Conservation (phyloP, 495 filamentous ascomycete species). For the Cercophora samala region DNA sequence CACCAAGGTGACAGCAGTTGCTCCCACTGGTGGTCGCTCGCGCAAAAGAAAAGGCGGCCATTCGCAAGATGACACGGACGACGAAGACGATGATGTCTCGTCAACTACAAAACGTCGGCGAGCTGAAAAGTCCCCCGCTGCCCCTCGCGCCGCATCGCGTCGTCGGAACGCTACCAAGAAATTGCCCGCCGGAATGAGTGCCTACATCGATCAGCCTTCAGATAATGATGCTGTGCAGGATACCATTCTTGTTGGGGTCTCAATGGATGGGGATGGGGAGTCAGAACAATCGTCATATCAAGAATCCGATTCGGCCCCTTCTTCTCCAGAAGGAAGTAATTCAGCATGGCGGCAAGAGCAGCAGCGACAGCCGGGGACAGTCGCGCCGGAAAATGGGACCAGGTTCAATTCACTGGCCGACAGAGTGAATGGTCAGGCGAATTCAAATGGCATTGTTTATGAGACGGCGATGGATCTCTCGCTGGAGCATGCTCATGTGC, state of each 20-base stretch:
- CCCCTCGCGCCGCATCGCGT: constrained; percentile 29
- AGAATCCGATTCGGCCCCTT: constrained; percentile 23
- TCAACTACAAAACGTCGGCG: constrained; percentile 25
- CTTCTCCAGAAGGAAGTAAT: constrained; percentile 23
- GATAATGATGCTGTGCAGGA: constrained; percentile 46
- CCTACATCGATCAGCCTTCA: constrained; percentile 32
- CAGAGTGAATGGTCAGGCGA: background rate
- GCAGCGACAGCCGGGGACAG: constrained; percentile 1
- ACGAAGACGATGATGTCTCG: constrained; percentile 27
- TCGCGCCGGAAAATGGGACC: background rate
- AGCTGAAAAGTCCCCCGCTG: constrained; percentile 33
- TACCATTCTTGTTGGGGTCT: constrained; percentile 47
- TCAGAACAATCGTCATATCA: constrained; percentile 25
- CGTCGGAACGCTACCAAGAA: constrained; percentile 37
- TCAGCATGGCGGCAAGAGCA: constrained; percentile 11
- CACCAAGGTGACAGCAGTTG: constrained; percentile 22
- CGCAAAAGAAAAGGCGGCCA: constrained; percentile 33
- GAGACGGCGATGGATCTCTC: background rate
- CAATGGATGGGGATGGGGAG: constrained; percentile 28
- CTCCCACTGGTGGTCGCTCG: constrained; percentile 25
- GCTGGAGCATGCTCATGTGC: background rate
- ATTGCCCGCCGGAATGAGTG: constrained; percentile 21
- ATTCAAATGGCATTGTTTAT: background rate
- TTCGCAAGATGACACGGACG: constrained; percentile 24
- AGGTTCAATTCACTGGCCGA: background rate